phyloP scores from a whole-genome alignment of 139 green algal genomes.

The Trebouxia sp. region DNA sequence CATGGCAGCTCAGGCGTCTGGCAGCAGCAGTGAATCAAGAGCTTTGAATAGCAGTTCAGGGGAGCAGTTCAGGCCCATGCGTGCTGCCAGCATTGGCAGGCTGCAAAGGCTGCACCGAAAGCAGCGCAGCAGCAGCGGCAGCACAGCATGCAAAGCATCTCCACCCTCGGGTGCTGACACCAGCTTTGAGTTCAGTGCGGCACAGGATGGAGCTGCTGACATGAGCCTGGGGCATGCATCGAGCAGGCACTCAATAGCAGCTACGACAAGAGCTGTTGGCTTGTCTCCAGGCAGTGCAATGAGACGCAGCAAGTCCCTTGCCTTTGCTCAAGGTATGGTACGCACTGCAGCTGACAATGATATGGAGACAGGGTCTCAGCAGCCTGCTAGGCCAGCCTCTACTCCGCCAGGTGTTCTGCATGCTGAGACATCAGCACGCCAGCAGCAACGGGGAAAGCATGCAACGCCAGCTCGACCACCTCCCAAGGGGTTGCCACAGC shows the following conservation, averaged over 20 bases:
- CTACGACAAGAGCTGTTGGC: neutral
- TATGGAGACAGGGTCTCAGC: neutral
- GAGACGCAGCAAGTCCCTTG: neutral
- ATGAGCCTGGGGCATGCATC: neutral
- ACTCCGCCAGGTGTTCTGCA: neutral
- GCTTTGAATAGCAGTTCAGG: neutral
- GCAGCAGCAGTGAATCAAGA: neutral
- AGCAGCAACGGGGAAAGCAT: too few relatives aligned
- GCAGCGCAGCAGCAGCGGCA: neutral
- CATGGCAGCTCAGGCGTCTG: too few relatives aligned
- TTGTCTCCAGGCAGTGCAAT: too few relatives aligned
- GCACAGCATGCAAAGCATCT: neutral
- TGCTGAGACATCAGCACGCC: neutral
- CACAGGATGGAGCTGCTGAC: too few relatives aligned
- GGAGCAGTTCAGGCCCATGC: neutral
- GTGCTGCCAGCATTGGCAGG: neutral
- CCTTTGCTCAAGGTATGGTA: neutral
- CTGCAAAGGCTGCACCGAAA: slow-evolving; percentile 5
- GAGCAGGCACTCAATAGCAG: too few relatives aligned
- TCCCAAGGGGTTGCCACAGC: too few relatives aligned
- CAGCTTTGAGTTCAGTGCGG: too few relatives aligned
- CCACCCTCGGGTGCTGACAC: too few relatives aligned
- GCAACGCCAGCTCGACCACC: too few relatives aligned
- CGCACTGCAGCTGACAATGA: too few relatives aligned
- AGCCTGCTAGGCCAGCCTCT: neutral